A percentile compares a stretch with the other conserved stretches of the same genome.
These are phyloP conservation scores for Alternaria postmessia DNA, from an alignment of 2,329 filamentous ascomycete genomes.

Conservation along the genomic window DNA sequence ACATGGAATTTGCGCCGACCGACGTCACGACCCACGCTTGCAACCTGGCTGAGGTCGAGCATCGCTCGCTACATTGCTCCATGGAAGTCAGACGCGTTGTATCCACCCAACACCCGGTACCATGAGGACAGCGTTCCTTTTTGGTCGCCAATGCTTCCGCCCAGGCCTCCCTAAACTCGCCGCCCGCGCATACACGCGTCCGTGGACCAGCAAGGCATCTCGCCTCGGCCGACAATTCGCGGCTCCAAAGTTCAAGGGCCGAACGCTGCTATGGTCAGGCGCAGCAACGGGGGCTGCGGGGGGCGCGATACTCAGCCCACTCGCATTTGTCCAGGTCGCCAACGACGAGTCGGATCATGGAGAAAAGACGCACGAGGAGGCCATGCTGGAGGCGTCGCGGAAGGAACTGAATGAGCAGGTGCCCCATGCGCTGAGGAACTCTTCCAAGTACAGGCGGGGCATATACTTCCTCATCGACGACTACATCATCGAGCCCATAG, in stretches of 20 bases:
- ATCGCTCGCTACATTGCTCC: slow-evolving; percentile 13
- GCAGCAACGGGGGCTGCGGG: slow-evolving; percentile 33
- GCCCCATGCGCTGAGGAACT: slow-evolving; percentile 66
- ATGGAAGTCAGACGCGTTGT: slow-evolving; percentile 38
- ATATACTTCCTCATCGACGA: slow-evolving; percentile 73
- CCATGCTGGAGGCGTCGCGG: slow-evolving; percentile 85
- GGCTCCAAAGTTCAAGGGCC: slow-evolving; percentile 45
- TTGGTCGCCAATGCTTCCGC: slow-evolving; percentile 60
- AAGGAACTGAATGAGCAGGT: slow-evolving; percentile 77
- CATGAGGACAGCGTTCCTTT: slow-evolving; percentile 61
- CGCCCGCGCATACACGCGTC: slow-evolving; percentile 31
- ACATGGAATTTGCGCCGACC: slow-evolving; percentile 28
- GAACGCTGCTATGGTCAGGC: slow-evolving; percentile 45
- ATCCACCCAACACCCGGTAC: slow-evolving; percentile 36
- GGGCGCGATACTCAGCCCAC: slow-evolving; percentile 59
- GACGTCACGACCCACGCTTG: slow-evolving; percentile 31
- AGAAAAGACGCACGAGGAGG: slow-evolving; percentile 76
- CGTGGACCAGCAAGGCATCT: slow-evolving; percentile 34
- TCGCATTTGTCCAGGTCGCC: slow-evolving; percentile 66
- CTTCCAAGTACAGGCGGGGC: slow-evolving; percentile 66
- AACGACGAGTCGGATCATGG: slow-evolving; percentile 57
- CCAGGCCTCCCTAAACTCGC: slow-evolving; percentile 44
- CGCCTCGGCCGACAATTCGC: slow-evolving; percentile 45
- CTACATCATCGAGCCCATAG: slow-evolving; percentile 82
- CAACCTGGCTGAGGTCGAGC: neutral